These are phyloP conservation scores for Jamesozyma jinghongensis DNA, from an alignment of 805 yeast species.

Conservation along the genomic window DNA sequence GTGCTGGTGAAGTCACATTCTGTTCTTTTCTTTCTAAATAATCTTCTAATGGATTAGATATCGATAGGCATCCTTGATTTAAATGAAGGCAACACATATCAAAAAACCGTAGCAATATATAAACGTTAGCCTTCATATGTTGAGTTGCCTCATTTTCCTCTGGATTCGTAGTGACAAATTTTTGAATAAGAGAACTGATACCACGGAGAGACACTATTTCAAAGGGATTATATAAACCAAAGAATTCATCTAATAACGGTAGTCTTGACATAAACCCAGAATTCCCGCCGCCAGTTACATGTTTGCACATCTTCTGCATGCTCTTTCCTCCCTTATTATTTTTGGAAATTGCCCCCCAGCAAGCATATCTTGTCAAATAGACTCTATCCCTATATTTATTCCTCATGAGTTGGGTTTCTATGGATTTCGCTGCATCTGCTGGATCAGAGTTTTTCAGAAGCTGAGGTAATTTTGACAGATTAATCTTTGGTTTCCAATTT, in stretches of 20 bases:
- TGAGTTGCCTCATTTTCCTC: neutral
- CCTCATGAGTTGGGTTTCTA: conserved; percentile 25
- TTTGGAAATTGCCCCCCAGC: neutral
- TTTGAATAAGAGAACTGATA: conserved; percentile 21
- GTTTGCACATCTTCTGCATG: neutral
- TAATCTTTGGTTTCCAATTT: conserved; percentile 19
- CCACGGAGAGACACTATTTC: conserved; percentile 26
- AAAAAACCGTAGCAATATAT: conserved; percentile 23
- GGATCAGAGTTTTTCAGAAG: conserved; percentile 1
- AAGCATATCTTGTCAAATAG: conserved; percentile 18
- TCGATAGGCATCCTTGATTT: conserved; percentile 19
- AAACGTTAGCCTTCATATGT: conserved; percentile 25
- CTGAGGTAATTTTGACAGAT: conserved; percentile 6
- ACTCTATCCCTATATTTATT: conserved; percentile 20
- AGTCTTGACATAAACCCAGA: conserved; percentile 7
- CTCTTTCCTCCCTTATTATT: neutral
- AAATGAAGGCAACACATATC: conserved; percentile 22
- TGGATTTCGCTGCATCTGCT: conserved; percentile 10
- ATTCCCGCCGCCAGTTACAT: neutral
- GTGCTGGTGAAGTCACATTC: neutral
- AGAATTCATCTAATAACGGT: conserved; percentile 24
- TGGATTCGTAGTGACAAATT: conserved; percentile 1
- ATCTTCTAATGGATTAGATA: conserved; percentile 22
- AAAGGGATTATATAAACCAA: conserved; percentile 24
- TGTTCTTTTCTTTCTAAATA: conserved; percentile 12